Percentiles rank a stretch among this genome's conserved stretches.
phyloP scores from a whole-genome alignment of 805 yeast species.

The Candida pseudoglaebosa region DNA sequence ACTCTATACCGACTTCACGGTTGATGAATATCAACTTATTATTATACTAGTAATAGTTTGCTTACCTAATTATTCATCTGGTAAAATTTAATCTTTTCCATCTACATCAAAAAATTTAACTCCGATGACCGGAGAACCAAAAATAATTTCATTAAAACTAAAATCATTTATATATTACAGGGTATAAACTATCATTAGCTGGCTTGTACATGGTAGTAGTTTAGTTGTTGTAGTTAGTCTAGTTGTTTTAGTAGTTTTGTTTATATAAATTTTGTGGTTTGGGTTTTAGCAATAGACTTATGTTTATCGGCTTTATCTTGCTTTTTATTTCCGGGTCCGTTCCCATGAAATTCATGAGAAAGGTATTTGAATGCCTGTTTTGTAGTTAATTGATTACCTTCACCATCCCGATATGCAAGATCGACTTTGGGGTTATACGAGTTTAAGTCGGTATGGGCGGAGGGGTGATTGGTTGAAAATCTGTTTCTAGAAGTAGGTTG shows the following conservation, averaged over 20 bases:
- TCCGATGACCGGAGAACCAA: slow-evolving; percentile 1
- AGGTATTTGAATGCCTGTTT: slow-evolving; percentile 75
- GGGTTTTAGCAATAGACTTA: not conserved
- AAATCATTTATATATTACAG: no score
- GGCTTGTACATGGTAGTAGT: no score
- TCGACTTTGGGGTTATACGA: slow-evolving; percentile 46
- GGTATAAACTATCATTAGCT: no score
- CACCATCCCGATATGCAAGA: slow-evolving; percentile 59
- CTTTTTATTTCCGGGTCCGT: slow-evolving; percentile 8
- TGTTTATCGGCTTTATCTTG: slow-evolving; percentile 3
- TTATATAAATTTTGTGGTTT: not conserved
- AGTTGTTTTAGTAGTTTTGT: not conserved
- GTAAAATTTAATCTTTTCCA: slow-evolving; percentile 1
- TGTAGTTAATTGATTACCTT: slow-evolving; percentile 54
- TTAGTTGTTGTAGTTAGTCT: not conserved
- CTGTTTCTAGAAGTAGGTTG: slow-evolving; percentile 6
- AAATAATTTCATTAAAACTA: no score
- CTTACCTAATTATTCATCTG: not conserved
- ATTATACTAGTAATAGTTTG: not conserved
- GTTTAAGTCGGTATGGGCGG: not conserved
- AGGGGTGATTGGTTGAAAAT: not conserved
- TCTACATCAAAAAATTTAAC: not conserved
- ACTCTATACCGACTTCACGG: not conserved
- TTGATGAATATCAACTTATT: no score
- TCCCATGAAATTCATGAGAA: slow-evolving; percentile 78